These are phyloP conservation scores for Bothriochloa decipiens DNA, from an alignment of 176 grass and related monocot species.

Conservation along the genomic window DNA sequence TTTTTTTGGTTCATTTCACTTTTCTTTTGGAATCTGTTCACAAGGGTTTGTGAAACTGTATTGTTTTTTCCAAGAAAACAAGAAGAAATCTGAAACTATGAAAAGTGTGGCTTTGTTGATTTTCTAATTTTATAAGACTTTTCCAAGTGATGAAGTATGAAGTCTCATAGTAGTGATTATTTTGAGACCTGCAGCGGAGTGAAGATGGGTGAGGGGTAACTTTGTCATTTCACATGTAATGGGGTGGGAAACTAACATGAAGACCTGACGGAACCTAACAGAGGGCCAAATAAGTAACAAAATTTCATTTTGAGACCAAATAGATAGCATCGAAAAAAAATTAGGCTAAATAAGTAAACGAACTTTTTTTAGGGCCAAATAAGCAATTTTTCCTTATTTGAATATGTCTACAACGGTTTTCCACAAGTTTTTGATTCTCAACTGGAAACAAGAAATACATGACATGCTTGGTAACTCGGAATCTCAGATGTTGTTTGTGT, in stretches of 20 bases:
- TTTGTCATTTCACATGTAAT: too few species aligned
- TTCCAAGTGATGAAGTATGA: background rate
- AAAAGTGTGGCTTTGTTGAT: background rate
- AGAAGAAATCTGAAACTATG: background rate
- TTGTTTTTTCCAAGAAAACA: background rate
- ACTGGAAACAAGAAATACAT: background rate
- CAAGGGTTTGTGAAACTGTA: background rate
- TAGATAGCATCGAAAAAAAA: too few species aligned
- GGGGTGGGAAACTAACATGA: too few species aligned
- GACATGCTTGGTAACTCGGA: background rate
- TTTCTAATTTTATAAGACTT: constrained; percentile 4
- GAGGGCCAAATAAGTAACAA: too few species aligned
- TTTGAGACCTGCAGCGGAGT: too few species aligned
- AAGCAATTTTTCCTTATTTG: too few species aligned
- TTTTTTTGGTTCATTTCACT: background rate
- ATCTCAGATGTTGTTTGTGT: background rate
- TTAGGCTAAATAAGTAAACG: too few species aligned
- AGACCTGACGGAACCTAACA: too few species aligned
- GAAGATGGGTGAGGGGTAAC: too few species aligned
- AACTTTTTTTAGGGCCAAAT: too few species aligned
- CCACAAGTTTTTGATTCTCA: background rate
- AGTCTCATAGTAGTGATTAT: background rate
- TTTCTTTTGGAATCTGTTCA: background rate
- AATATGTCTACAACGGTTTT: background rate
- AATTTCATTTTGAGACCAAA: too few species aligned